Evolutionary conservation across 768 basidiomycete species (phyloP).

Genomic region (Suillus subalutaceus): DNA sequence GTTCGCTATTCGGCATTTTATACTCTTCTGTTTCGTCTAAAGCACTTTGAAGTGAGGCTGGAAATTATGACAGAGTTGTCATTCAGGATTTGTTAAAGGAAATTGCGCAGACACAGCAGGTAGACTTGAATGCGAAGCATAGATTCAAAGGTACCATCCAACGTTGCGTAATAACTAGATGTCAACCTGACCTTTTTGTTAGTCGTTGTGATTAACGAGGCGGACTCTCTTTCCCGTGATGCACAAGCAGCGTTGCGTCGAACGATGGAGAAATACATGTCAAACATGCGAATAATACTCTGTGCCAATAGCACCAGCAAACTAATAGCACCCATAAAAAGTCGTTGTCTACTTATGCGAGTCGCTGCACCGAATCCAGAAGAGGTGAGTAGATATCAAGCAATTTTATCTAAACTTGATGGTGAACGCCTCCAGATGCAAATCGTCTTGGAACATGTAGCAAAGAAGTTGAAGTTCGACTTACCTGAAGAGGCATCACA

Average conservation of each 20-base stretch:
- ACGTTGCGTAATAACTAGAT: conserved; percentile 3
- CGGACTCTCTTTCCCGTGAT: conserved; percentile 91
- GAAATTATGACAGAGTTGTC: conserved; percentile 91
- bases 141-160: conserved; percentile 84
- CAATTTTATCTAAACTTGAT: conserved; percentile 8
- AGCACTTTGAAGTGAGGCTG: conserved; percentile 73
- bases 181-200: not conserved
- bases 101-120: conserved; percentile 98
- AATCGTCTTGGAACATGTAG: conserved; percentile 75
- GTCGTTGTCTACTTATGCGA: conserved; percentile 90
- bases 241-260: conserved; percentile 95
- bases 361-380: conserved; percentile 83
- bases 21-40: conserved; percentile 4
- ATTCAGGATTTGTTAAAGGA: conserved; percentile 98
- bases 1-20: conserved; percentile 42
- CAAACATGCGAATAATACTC: conserved; percentile 94
- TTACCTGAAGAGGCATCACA: conserved; percentile 76
- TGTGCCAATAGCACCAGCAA: conserved; percentile 95
- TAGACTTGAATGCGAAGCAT: conserved; percentile 93
- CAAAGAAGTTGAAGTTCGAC: conserved; percentile 75
- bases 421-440: conserved; percentile 62
- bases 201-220: conserved; percentile 99
- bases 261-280: conserved; percentile 99
- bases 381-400: conserved; percentile 56
- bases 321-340: conserved; percentile 95